A percentile compares a stretch with the other conserved stretches of the same genome.
Conservation (phyloP, 169 alveolate species). For the Plasmodium sp. region DNA sequence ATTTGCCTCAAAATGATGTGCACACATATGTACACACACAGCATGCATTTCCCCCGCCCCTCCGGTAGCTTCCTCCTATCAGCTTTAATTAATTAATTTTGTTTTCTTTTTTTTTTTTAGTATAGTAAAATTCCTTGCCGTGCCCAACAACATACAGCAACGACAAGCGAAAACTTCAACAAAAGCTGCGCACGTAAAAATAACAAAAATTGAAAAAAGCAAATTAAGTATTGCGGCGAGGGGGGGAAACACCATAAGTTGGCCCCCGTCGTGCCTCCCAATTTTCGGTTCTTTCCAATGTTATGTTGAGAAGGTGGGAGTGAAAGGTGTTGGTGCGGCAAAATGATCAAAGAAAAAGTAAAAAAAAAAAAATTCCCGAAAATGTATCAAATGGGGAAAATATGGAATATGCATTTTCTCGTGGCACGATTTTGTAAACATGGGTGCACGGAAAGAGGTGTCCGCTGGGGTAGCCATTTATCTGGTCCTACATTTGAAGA, state of each 20-base stretch:
- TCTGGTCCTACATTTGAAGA: neutral
- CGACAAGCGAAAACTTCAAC: neutral
- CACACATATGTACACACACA: neutral
- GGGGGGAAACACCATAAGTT: neutral
- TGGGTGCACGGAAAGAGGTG: neutral
- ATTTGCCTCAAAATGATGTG: neutral
- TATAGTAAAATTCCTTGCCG: neutral
- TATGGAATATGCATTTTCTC: neutral
- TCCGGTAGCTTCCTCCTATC: neutral
- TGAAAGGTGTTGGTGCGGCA: neutral
- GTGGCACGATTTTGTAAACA: neutral
- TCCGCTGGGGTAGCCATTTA: neutral
- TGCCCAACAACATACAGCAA: neutral
- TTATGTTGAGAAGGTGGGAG: neutral
- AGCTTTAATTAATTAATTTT: neutral
- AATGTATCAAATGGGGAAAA: neutral
- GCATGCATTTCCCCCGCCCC: neutral
- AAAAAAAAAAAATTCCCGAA: neutral
- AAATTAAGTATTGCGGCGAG: neutral
- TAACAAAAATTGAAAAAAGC: neutral
- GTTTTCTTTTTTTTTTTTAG: neutral
- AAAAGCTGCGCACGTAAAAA: neutral
- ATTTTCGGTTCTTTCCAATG: neutral
- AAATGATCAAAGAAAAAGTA: neutral
- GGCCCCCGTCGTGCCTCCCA: neutral